Evolutionary conservation across 495 filamentous ascomycete species (phyloP).

Genomic region (Trichoderma orchidacearum): DNA sequence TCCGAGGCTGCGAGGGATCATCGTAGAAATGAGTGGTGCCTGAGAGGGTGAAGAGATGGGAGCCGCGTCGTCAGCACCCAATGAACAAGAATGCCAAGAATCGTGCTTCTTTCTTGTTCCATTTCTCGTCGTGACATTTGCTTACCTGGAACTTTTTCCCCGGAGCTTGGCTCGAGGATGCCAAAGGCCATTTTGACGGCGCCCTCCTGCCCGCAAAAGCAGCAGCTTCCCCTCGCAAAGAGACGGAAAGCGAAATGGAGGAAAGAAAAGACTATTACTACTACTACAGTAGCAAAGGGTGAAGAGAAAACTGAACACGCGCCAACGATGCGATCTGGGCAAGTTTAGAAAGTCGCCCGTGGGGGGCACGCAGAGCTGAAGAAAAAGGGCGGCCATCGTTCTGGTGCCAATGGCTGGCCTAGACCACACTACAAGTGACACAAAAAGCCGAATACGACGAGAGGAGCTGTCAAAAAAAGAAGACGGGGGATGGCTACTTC

Average conservation of each 20-base stretch:
- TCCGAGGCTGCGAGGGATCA: constrained; percentile 31
- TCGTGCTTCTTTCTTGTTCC: not conserved
- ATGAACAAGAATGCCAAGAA: not conserved
- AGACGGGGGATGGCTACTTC: not conserved
- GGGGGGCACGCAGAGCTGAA: not conserved
- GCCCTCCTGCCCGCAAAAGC: constrained; percentile 2
- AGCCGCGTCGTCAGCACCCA: not conserved
- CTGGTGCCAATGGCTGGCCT: too few relatives aligned
- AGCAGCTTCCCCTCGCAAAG: constrained; percentile 27
- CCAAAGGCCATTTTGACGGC: constrained; percentile 9
- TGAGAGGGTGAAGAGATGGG: too few relatives aligned
- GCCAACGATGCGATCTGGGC: not conserved
- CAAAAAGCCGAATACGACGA: not conserved
- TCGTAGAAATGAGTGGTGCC: constrained; percentile 56
- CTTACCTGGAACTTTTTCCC: constrained; percentile 7
- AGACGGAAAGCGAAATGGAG: not conserved
- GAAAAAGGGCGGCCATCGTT: not conserved
- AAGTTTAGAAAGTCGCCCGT: not conserved
- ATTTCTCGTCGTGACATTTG: not conserved
- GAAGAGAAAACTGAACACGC: too few relatives aligned
- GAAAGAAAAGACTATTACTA: too few relatives aligned
- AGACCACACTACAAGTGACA: too few relatives aligned
- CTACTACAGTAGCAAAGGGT: too few relatives aligned
- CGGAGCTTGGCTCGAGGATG: constrained; percentile 8
- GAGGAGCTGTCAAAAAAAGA: not conserved